phyloP scores from a whole-genome alignment of 768 basidiomycete species.

The Paxillus involutus region DNA sequence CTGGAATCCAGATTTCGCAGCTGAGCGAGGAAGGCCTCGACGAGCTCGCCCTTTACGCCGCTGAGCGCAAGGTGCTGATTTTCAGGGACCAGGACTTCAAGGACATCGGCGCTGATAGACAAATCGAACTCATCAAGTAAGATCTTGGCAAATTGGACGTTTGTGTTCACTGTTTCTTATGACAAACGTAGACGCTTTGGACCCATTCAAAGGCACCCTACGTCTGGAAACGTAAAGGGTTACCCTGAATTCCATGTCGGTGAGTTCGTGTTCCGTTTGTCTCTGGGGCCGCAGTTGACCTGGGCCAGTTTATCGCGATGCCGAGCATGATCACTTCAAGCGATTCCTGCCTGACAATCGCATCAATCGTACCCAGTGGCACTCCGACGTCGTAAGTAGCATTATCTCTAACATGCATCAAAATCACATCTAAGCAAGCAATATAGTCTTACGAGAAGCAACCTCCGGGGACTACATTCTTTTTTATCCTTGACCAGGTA shows the following conservation, averaged over 20 bases:
- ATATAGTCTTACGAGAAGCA: slow-evolving; percentile 53
- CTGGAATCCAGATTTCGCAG: slow-evolving; percentile 52
- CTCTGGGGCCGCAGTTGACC: neutral
- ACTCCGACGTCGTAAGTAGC: slow-evolving; percentile 50
- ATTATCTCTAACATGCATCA: neutral
- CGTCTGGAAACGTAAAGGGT: slow-evolving; percentile 51
- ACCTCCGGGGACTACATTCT: slow-evolving; percentile 55
- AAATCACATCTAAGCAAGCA: neutral
- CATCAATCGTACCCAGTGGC: slow-evolving; percentile 46
- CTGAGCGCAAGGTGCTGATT: slow-evolving; percentile 52
- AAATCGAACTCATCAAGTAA: slow-evolving; percentile 51
- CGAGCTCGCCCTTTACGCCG: slow-evolving; percentile 51
- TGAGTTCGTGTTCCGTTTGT: slow-evolving; percentile 21
- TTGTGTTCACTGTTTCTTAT: neutral
- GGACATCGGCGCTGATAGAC: slow-evolving; percentile 50
- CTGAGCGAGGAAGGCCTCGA: slow-evolving; percentile 52
- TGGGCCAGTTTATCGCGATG: slow-evolving; percentile 49
- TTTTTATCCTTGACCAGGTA: slow-evolving; percentile 53
- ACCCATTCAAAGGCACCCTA: slow-evolving; percentile 46
- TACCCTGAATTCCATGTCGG: slow-evolving; percentile 61
- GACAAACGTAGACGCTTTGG: slow-evolving; percentile 38
- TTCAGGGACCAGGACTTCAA: slow-evolving; percentile 66
- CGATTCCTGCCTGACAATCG: slow-evolving; percentile 43
- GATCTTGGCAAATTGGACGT: neutral
- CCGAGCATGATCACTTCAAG: slow-evolving; percentile 40